These are phyloP conservation scores for Candida tibetensis DNA, from an alignment of 805 yeast genomes.

Conservation along the genomic window DNA sequence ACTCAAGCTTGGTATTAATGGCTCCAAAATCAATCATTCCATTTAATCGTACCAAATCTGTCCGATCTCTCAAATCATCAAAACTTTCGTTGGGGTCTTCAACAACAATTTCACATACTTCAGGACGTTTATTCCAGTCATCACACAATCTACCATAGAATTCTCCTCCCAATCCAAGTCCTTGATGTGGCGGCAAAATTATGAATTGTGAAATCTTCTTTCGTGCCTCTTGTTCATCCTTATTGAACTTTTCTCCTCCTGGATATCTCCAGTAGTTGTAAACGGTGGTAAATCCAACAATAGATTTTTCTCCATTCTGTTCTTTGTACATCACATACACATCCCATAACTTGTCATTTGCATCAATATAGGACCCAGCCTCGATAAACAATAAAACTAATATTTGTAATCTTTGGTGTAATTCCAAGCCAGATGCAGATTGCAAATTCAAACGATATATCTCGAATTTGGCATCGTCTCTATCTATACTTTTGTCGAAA, in stretches of 20 bases:
- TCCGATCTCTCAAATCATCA: constrained; percentile 84
- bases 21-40: constrained; percentile 17
- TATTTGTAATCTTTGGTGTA: constrained; percentile 72
- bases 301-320: constrained; percentile 31
- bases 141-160: constrained; percentile 58
- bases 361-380: constrained; percentile 88
- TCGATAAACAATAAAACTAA: constrained; percentile 84
- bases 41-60: constrained; percentile 53
- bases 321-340: constrained; percentile 51
- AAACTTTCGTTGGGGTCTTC: constrained; percentile 94
- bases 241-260: constrained; percentile 52
- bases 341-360: constrained; percentile 76
- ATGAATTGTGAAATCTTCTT: constrained; percentile 86
- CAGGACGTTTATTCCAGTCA: constrained; percentile 51
- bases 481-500: constrained; percentile 17
- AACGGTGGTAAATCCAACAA: constrained; percentile 79
- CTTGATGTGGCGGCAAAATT: constrained; percentile 81
- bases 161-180: constrained; percentile 64
- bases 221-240: constrained; percentile 40
- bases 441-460: constrained; percentile 51
- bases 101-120: constrained; percentile 71
- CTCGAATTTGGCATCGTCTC: constrained; percentile 40
- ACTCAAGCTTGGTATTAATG: constrained; percentile 17
- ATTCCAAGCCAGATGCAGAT: constrained; percentile 42
- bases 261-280: constrained; percentile 81